Evolutionary conservation across 2,329 filamentous ascomycete species (phyloP).

Genomic region (Nigrograna mackinnonii): DNA sequence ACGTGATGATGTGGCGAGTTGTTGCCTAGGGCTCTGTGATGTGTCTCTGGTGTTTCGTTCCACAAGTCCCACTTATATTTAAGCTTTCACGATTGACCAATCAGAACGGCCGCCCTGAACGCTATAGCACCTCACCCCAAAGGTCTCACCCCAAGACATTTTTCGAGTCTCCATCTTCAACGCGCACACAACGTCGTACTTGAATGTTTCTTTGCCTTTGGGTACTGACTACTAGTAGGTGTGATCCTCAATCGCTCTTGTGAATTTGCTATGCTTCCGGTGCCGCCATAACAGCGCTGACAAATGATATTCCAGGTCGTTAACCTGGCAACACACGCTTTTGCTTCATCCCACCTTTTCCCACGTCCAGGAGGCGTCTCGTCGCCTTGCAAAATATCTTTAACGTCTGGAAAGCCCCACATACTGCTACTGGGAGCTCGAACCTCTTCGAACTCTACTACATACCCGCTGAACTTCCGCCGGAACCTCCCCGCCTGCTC

Average conservation of each 20-base stretch:
- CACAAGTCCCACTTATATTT: not conserved
- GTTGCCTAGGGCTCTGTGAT: too few relatives aligned
- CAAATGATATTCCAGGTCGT: slow-evolving; percentile 2
- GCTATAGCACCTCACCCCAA: slow-evolving; percentile 6
- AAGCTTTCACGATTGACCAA: slow-evolving; percentile 12
- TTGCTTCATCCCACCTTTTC: slow-evolving; percentile 1
- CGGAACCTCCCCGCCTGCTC: not conserved
- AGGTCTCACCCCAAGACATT: slow-evolving; percentile 24
- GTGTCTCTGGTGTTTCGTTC: slow-evolving; percentile 6
- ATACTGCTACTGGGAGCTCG: not conserved
- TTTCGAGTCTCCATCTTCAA: slow-evolving; percentile 16
- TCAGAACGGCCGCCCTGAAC: not conserved
- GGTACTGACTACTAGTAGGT: slow-evolving; percentile 8
- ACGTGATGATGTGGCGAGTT: too few relatives aligned
- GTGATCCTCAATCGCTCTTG: slow-evolving; percentile 14
- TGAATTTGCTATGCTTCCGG: slow-evolving; percentile 5
- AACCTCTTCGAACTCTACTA: not conserved
- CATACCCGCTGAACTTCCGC: not conserved
- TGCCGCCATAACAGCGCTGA: slow-evolving; percentile 1
- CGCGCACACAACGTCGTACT: slow-evolving; percentile 9
- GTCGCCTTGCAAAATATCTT: not conserved
- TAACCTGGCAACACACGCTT: slow-evolving; percentile 12
- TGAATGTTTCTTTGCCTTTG: slow-evolving; percentile 4
- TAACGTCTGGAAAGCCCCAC: not conserved
- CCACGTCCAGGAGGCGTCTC: not conserved